These are phyloP conservation scores for Penicillium cataractarum DNA, from an alignment of 495 filamentous ascomycete species.

Conservation along the genomic window DNA sequence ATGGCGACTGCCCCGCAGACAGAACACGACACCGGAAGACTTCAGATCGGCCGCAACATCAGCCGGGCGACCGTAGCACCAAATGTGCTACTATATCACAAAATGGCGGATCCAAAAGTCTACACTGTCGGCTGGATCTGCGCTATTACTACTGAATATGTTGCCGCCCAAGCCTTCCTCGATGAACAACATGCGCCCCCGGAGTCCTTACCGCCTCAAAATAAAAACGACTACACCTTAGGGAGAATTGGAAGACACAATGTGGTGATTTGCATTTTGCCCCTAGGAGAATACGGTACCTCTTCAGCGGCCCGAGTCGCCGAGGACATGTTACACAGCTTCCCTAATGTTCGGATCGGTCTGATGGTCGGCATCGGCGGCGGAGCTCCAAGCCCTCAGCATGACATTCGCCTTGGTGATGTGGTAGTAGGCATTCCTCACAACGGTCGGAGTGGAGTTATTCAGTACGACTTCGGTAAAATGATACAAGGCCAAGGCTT, in stretches of 20 bases:
- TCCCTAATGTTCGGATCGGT: conserved; percentile 37
- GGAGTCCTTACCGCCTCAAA: conserved; percentile 7
- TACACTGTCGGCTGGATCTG: conserved; percentile 16
- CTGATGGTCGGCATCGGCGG: conserved; percentile 37
- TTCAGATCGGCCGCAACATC: too few relatives aligned
- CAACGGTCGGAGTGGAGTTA: conserved; percentile 31
- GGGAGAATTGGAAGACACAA: conserved; percentile 40
- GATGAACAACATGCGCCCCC: background rate
- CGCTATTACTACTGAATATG: conserved; percentile 5
- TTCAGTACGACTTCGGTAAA: conserved; percentile 47
- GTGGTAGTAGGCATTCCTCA: conserved; percentile 41
- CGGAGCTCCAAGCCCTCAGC: conserved; percentile 26
- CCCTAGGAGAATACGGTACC: conserved; percentile 25
- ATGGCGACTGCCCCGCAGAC: too few relatives aligned
- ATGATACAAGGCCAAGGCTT: conserved; percentile 21
- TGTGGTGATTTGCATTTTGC: conserved; percentile 36
- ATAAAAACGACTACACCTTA: conserved; percentile 41
- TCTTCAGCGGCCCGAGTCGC: conserved; percentile 15
- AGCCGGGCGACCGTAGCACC: too few relatives aligned
- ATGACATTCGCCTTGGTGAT: conserved; percentile 42
- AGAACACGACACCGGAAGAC: too few relatives aligned
- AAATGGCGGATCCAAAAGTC: too few relatives aligned
- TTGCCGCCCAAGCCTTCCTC: conserved; percentile 6
- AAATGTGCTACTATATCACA: too few relatives aligned
- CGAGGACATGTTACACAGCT: conserved; percentile 36